Base-by-base conservation (phyloP, 805 yeast genomes). In the Zygotorulaspora florentina region DNA sequence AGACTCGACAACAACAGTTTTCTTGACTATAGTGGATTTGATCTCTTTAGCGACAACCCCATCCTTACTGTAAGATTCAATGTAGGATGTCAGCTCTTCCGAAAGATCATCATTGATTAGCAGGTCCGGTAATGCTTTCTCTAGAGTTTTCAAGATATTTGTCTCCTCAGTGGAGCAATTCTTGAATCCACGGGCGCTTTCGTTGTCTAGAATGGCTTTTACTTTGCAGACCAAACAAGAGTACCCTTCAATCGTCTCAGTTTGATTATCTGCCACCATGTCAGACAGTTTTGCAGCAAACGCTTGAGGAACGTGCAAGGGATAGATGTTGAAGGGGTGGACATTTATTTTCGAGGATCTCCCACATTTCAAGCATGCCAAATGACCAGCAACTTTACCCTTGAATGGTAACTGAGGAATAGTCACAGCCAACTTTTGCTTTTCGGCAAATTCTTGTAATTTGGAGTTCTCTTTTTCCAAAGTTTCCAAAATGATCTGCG, bases 401-500 rank as follows among this genome's bases (percentile, higher is more conserved):
- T 73, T 70, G 56, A 89, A 85, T 0, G 96, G 96, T 48, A 87
- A 78, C 9, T 72, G 77, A 0, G 91, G 89, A 2, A 80, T 57
- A 10, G 39, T 40, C 2, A 43, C 46, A 13, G 56, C 55, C 27
- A 55, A 37, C 1, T 45, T 42, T 8, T 51, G 48, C 10, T 41
- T 43, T 28, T 55, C 56, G 9, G 53, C 53, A 41, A 68, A 69
- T 39, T 66, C 69, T 28, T 61, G 64, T 39, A 81, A 48, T 36
- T 65, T 67, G 8, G 69, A 56, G 53, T 77, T 73, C 59, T 91
- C 97, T 44, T 73, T 74, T 41, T 84, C 81, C 41, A 93, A 69
- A 0, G 91, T 82, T 57, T 90, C 96, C 17, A 91, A 68, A 16
- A 90, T 73, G 42, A 87, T 66, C 61, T 88, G 96, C 26, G 91